A percentile compares a stretch with the other conserved stretches of the same genome.
Conservation (phyloP, 768 basidiomycete genomes). For the Suillus spraguei region DNA sequence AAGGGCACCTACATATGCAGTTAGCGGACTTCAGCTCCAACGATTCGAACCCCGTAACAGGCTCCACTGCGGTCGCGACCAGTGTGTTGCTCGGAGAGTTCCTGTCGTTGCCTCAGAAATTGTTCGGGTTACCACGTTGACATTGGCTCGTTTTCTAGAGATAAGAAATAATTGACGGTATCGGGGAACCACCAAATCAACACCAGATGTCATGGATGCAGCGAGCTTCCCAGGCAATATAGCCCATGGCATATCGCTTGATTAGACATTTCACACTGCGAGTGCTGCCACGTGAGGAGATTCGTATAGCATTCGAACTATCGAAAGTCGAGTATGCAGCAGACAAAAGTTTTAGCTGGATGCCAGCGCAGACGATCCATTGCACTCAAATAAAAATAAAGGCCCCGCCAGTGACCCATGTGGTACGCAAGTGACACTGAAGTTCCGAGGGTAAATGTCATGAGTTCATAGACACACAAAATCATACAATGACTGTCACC, state of each 20-base stretch:
- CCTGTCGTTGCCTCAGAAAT: neutral
- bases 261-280: neutral
- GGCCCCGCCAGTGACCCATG: slow-evolving; percentile 38
- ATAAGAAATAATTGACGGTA: neutral
- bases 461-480: neutral
- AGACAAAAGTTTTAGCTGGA: neutral
- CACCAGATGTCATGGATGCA: neutral
- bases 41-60: neutral
- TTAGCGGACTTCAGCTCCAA: neutral
- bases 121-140: neutral
- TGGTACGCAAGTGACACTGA: slow-evolving; percentile 29
- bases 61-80: neutral
- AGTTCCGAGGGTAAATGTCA: slow-evolving; percentile 28
- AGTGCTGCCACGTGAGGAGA: neutral
- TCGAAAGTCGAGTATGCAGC: neutral
- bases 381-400: slow-evolving; percentile 35
- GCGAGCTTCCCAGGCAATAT: neutral
- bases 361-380: slow-evolving; percentile 30
- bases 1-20: neutral
- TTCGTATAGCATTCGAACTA: neutral
- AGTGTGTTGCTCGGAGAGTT: neutral
- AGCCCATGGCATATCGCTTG: neutral
- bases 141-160: neutral
- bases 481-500: neutral
- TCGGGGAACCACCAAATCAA: neutral